These are phyloP conservation scores for Scutellaria minor DNA, from an alignment of 257 asterid genomes.

Conservation along the genomic window DNA sequence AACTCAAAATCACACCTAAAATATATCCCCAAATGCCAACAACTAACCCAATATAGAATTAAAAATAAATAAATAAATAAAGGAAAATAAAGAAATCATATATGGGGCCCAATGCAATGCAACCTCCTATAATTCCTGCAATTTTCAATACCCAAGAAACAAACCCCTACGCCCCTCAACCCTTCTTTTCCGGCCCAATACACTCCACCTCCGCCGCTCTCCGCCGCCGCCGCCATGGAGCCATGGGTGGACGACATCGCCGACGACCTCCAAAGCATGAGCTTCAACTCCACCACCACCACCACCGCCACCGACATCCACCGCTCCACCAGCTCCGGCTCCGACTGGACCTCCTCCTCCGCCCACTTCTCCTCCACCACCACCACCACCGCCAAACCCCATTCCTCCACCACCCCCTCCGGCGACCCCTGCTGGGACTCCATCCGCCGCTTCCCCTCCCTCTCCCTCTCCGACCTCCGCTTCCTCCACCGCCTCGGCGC, in stretches of 20 bases:
- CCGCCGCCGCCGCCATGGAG: constrained; percentile 52
- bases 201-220: constrained; percentile 20
- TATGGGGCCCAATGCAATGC: constrained; percentile 50
- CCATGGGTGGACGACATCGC: constrained; percentile 72
- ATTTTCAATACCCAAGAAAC: background rate
- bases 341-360: constrained; percentile 85
- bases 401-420: constrained; percentile 58
- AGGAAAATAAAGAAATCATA: background rate
- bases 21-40: no score
- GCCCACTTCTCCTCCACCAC: constrained; percentile 44
- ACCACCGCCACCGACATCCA: constrained; percentile 75
- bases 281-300: constrained; percentile 85
- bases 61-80: no score
- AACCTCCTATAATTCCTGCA: constrained; percentile 30
- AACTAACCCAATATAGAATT: background rate
- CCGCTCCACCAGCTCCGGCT: constrained; percentile 90
- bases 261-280: constrained; percentile 91
- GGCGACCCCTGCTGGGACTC: constrained; percentile 84
- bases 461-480: constrained; percentile 79
- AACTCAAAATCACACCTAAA: no score
- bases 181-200: constrained; percentile 51
- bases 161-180: constrained; percentile 23
- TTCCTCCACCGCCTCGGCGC: constrained; percentile 91
- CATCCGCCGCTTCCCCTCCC: constrained; percentile 55
- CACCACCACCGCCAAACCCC: constrained; percentile 38